Percentiles rank a stretch among this genome's conserved stretches.
phyloP scores from a whole-genome alignment of 2,329 filamentous ascomycete genomes.

The Botrytis pseudocinerea region DNA sequence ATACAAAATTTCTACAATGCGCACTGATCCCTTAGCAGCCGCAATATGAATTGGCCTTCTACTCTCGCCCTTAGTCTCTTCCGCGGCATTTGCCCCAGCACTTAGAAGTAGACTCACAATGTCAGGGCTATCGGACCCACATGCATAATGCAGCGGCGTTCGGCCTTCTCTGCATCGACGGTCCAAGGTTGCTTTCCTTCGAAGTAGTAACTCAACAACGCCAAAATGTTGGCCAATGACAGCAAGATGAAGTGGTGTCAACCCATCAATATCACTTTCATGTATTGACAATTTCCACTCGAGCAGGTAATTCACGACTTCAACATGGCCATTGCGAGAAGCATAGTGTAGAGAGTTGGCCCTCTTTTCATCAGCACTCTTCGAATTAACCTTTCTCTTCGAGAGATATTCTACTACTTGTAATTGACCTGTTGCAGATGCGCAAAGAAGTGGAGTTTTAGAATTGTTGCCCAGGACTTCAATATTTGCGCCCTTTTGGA shows the following conservation, averaged over 20 bases:
- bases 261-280: constrained; percentile 15
- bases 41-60: constrained; percentile 25
- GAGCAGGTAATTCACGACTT: constrained; percentile 13
- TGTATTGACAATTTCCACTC: constrained; percentile 18
- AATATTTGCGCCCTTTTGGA: constrained; percentile 22
- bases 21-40: constrained; percentile 16
- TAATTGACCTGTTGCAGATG: constrained; percentile 19
- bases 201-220: constrained; percentile 18
- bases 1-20: constrained; percentile 9
- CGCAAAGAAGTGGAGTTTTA: constrained; percentile 20
- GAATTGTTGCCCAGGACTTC: constrained; percentile 19
- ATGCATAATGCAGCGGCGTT: constrained; percentile 27
- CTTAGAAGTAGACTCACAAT: constrained; percentile 23
- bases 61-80: constrained; percentile 11
- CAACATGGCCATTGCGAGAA: constrained; percentile 8
- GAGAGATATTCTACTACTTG: constrained; percentile 17
- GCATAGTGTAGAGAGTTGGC: constrained; percentile 9
- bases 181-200: constrained; percentile 3
- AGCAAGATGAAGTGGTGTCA: constrained; percentile 24
- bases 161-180: constrained; percentile 13
- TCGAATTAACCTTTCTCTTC: constrained; percentile 8
- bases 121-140: constrained; percentile 14
- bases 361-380: background rate
- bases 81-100: constrained; percentile 21
- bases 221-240: constrained; percentile 14